Base-by-base conservation (phyloP, 345 rosid species). In the Gossypium raimondii region DNA sequence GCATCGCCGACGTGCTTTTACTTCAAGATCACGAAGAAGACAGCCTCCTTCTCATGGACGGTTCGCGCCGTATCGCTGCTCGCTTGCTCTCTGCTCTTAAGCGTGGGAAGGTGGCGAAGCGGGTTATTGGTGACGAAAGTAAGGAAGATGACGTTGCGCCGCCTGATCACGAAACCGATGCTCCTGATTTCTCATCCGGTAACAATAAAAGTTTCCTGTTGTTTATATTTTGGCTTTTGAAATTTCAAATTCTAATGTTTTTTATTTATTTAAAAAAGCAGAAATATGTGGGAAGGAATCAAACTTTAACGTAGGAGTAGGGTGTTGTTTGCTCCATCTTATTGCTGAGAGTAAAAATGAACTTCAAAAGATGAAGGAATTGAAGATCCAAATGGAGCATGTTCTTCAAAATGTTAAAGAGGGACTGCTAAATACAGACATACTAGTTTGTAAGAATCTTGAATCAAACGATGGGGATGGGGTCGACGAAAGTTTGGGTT, bases 331-430 rank as follows among this genome's bases (percentile, higher is more conserved):
- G 18, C 48, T 91, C 20, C 84, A 83, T 78, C 67, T 91, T 18
- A 73, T 88, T 55, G 87, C 82, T 22, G 82, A 86, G 0, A 81
- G 90, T 77, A 88, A 83, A 78, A 84, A 76, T 55, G 98, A 93
- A 78, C 88, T 87, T 53, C 73, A 80, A 75, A 89, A 84, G 77
- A 79, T 87, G 74, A 34, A 59, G n/a, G 87, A 84, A 62, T 62
- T 84, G 81, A 78, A 86, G 34, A 83, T 56, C 77, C 89, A 89
- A 69, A 80, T 89, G 85, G 90, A 85, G 45, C 75, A 63, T 45
- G 68, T 88, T 76, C 86, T 93, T 29, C 81, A 78, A 64, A 79
- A 74, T 20, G 76, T 67, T 10, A 84, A 76, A 62, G 76, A 75
- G 53, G 88, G 82, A 20, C 43, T 78, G 63, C 61, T n/a, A 53